phyloP scores from a whole-genome alignment of 345 rosid genomes.

The Lepidium aucheri region DNA sequence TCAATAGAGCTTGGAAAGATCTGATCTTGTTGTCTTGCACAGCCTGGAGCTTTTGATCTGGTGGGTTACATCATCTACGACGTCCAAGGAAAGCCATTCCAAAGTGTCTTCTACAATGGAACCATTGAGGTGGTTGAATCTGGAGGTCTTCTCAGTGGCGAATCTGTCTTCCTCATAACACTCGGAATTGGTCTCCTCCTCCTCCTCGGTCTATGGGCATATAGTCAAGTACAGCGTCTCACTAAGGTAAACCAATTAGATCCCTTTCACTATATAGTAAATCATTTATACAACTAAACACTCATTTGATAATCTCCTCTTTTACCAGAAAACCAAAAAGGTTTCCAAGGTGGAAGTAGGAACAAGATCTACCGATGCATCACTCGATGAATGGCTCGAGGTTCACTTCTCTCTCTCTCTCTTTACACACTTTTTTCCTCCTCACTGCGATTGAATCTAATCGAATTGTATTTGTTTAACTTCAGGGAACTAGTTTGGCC shows the following conservation, averaged over 20 bases:
- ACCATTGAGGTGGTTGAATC: constrained; percentile 89
- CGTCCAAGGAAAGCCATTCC: constrained; percentile 67
- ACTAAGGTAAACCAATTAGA: constrained; percentile 52
- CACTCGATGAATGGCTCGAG: constrained; percentile 97
- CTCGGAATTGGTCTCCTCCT: constrained; percentile 83
- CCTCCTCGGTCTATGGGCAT: constrained; percentile 73
- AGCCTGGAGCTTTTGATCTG: constrained; percentile 97
- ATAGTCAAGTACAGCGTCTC: constrained; percentile 72
- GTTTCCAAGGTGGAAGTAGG: constrained; percentile 90
- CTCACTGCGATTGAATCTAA: background rate
- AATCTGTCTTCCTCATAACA: constrained; percentile 81
- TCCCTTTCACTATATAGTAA: background rate
- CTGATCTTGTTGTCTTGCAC: background rate
- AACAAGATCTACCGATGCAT: constrained; percentile 61
- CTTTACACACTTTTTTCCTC: background rate
- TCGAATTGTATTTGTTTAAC: background rate
- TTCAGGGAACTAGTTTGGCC: constrained; percentile 26
- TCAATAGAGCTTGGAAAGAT: background rate
- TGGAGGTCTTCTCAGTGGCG: constrained; percentile 75
- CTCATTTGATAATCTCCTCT: constrained; percentile 1
- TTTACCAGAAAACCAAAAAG: constrained; percentile 74
- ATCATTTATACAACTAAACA: background rate
- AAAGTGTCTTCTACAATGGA: constrained; percentile 76
- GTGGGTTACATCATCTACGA: constrained; percentile 80
- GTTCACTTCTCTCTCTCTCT: constrained; percentile 14